phyloP scores from a whole-genome alignment of 202 grass and related monocot genomes.

The Musa balbisiana region DNA sequence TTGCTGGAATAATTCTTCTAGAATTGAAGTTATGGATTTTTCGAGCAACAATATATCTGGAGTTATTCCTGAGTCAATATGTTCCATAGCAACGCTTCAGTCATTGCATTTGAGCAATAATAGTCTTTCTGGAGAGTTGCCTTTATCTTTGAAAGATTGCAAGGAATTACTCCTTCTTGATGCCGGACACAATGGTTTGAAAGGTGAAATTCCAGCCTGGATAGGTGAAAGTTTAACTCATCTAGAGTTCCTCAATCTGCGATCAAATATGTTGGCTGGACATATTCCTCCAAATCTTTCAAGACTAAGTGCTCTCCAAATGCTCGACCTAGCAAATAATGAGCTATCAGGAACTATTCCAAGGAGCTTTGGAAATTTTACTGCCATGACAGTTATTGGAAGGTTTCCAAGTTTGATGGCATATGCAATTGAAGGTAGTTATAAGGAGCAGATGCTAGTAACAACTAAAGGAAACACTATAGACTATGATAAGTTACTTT shows the following conservation, averaged over 20 bases:
- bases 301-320: neutral
- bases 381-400: neutral
- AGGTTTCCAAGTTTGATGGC: neutral
- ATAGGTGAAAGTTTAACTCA: neutral
- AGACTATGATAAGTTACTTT: neutral
- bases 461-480: neutral
- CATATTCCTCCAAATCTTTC: neutral
- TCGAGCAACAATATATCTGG: neutral
- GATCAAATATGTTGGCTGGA: neutral
- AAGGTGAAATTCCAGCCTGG: neutral
- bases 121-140: neutral
- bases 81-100: neutral
- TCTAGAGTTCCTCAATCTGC: neutral
- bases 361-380: neutral
- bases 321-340: neutral
- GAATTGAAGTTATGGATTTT: neutral
- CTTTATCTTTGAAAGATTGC: neutral
- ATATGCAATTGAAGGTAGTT: neutral
- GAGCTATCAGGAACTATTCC: neutral
- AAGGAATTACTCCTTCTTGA: neutral
- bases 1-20: neutral
- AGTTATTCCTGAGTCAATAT: neutral
- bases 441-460: accelerated
- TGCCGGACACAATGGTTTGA: neutral
- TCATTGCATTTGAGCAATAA: neutral